These are phyloP conservation scores for Pleurotus ostreatus DNA, from an alignment of 768 basidiomycete species.

Conservation along the genomic window DNA sequence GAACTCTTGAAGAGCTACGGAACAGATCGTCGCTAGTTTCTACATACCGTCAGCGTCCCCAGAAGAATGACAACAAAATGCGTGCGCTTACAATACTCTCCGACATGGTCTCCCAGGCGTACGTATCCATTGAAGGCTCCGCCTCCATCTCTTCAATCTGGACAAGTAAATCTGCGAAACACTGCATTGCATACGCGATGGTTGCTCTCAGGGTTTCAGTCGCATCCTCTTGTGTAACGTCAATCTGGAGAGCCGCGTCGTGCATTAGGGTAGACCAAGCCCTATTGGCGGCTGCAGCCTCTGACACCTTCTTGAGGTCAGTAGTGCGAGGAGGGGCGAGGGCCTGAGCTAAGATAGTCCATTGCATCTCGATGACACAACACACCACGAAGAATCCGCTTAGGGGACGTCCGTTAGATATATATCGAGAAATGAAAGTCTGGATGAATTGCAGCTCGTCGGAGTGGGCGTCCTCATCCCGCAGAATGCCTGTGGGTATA, in stretches of 20 bases:
- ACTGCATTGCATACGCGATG: constrained; percentile 62
- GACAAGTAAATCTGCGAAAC: constrained; percentile 69
- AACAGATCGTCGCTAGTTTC: constrained; percentile 87
- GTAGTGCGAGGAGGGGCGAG: constrained; percentile 31
- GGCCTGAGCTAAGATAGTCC: constrained; percentile 80
- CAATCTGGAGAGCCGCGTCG: constrained; percentile 39
- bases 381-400: constrained; percentile 90
- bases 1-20: constrained; percentile 63
- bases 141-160: constrained; percentile 83
- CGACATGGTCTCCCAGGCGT: constrained; percentile 90
- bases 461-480: constrained; percentile 44
- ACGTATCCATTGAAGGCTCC: constrained; percentile 80
- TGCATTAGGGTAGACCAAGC: constrained; percentile 73
- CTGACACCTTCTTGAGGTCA: constrained; percentile 32
- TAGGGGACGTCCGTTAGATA: constrained; percentile 69
- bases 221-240: constrained; percentile 32
- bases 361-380: constrained; percentile 80
- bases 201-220: constrained; percentile 40
- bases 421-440: constrained; percentile 72
- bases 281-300: constrained; percentile 81
- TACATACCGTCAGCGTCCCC: background rate
- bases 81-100: constrained; percentile 67
- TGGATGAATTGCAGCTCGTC: constrained; percentile 57
- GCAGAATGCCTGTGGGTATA: constrained; percentile 60
- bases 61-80: background rate